Evolutionary conservation across 129 eudicot species (phyloP).

Genomic region (Mikania micrantha): DNA sequence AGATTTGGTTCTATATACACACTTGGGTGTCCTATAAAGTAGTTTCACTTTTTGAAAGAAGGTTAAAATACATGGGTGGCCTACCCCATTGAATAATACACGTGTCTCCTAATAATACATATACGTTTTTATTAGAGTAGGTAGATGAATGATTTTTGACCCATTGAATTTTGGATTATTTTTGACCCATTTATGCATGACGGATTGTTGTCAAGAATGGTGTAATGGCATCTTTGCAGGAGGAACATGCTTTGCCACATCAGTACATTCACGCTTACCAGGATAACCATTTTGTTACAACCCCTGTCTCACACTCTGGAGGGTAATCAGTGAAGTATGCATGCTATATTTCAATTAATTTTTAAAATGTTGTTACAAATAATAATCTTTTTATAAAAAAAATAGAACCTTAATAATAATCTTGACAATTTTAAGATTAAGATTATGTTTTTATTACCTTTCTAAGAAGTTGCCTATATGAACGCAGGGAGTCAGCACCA

Average conservation of each 20-base stretch:
- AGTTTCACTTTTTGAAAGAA: background rate
- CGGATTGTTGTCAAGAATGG: background rate
- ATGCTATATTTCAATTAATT: constrained; percentile 17
- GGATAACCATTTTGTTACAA: constrained; percentile 76
- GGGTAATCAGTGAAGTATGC: constrained; percentile 42
- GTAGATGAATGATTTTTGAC: background rate
- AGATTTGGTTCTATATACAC: background rate
- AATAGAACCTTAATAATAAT: background rate
- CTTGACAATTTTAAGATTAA: background rate
- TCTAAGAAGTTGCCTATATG: constrained; percentile 10
- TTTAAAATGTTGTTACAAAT: background rate
- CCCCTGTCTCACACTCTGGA: constrained; percentile 89
- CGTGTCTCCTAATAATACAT: too few species aligned
- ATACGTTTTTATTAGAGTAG: too few species aligned
- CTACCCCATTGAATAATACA: background rate
- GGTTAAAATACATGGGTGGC: background rate
- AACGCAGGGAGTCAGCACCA: background rate
- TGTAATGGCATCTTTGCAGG: constrained; percentile 36
- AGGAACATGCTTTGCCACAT: constrained; percentile 84
- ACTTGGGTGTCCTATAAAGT: background rate
- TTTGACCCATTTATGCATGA: background rate
- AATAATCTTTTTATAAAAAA: background rate
- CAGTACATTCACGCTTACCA: constrained; percentile 65
- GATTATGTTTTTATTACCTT: constrained; percentile 1
- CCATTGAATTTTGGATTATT: background rate